phyloP scores from a whole-genome alignment of 306 rosid species.

The Glycine latifolia region DNA sequence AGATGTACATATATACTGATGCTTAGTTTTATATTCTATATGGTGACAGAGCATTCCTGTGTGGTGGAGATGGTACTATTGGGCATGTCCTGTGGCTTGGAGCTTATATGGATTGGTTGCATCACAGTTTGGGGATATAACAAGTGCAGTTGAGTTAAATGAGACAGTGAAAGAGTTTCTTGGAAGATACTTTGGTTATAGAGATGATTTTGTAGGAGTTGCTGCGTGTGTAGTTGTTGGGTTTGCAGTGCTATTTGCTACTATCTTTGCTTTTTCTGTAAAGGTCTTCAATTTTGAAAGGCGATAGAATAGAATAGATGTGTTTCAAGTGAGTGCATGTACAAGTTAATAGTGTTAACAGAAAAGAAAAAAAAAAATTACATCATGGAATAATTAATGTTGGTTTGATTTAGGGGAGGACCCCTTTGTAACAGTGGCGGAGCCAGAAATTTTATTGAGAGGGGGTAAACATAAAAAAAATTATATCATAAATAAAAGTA shows the following conservation, averaged over 20 bases:
- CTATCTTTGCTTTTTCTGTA: constrained; percentile 49
- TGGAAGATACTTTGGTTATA: constrained; percentile 52
- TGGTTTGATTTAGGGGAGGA: neutral
- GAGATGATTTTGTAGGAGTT: constrained; percentile 54
- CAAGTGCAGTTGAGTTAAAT: constrained; percentile 38
- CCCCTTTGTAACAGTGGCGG: neutral
- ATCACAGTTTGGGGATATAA: constrained; percentile 66
- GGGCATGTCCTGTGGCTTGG: constrained; percentile 79
- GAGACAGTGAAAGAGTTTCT: constrained; percentile 54
- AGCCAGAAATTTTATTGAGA: too few relatives aligned
- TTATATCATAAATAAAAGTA: too few relatives aligned
- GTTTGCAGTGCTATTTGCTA: constrained; percentile 54
- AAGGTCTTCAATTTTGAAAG: constrained; percentile 61
- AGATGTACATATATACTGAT: neutral
- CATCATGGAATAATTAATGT: neutral
- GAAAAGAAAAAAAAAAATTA: too few relatives aligned
- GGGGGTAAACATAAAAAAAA: too few relatives aligned
- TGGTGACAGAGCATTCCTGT: constrained; percentile 60
- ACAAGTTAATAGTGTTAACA: too few relatives aligned
- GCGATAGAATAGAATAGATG: constrained; percentile 24
- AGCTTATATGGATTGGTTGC: constrained; percentile 69
- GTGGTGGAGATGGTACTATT: constrained; percentile 91
- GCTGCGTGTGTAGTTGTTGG: constrained; percentile 49
- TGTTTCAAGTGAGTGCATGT: neutral
- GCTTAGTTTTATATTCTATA: neutral